Conservation (phyloP, 2,329 filamentous ascomycete species). For the Nothophoma quercina region DNA sequence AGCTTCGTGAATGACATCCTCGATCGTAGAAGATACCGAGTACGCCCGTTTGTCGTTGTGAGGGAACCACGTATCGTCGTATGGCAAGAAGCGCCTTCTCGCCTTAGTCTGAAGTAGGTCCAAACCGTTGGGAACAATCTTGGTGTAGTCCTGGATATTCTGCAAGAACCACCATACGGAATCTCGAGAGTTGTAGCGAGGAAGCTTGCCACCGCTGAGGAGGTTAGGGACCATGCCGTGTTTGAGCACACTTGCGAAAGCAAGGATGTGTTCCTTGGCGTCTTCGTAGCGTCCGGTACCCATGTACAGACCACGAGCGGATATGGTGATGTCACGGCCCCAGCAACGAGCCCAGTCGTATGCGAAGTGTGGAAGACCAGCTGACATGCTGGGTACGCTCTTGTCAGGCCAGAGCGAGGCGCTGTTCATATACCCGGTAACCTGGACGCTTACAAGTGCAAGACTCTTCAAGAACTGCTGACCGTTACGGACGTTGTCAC, state of each 20-base stretch:
- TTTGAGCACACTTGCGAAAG: constrained; percentile 95
- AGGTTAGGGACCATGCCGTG: constrained; percentile 98
- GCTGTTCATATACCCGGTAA: constrained; percentile 87
- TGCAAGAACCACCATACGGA: constrained; percentile 99
- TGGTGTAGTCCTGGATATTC: constrained; percentile 90
- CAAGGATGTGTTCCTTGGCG: constrained; percentile 91
- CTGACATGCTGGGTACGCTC: constrained; percentile 84
- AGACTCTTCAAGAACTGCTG: constrained; percentile 90
- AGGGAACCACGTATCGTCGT: constrained; percentile 94
- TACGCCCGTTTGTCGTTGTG: constrained; percentile 84
- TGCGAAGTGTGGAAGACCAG: constrained; percentile 92
- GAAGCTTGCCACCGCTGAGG: constrained; percentile 81
- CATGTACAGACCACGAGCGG: constrained; percentile 87
- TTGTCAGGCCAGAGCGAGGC: constrained; percentile 89
- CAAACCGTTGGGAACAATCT: constrained; percentile 79
- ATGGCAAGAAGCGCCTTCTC: constrained; percentile 86
- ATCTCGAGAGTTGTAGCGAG: constrained; percentile 94
- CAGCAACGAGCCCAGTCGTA: constrained; percentile 95
- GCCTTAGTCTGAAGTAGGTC: constrained; percentile 78
- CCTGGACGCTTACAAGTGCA: constrained; percentile 89
- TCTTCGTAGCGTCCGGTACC: constrained; percentile 88
- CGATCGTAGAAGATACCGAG: constrained; percentile 80
- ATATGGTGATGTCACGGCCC: constrained; percentile 97
- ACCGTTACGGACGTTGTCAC: constrained; percentile 76
- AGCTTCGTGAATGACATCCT: constrained; percentile 91